Base-by-base conservation (phyloP, 2,329 filamentous ascomycete species). In the Rachicladosporium sp. region DNA sequence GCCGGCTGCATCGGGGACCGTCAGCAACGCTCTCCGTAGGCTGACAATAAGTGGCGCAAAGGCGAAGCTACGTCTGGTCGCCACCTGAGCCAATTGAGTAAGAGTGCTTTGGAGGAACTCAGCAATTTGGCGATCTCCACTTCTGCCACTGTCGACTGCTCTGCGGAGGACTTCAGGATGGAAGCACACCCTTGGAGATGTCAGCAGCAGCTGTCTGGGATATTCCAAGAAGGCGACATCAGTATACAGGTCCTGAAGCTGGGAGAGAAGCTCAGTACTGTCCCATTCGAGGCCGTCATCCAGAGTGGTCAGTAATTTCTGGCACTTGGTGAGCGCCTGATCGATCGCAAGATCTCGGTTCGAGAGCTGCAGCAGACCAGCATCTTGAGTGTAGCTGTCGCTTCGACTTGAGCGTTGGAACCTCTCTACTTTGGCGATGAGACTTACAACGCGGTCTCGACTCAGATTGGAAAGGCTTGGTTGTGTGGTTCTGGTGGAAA, bases 191-290 rank as follows among this genome's bases (percentile, higher is more conserved):
- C 44, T 38, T 3, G 65, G 60, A 6, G 68, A 31, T 10, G 54
- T 49, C 33, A 64, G 45, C 4, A 63, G 53, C 1, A 64, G 54
- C 2, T 51, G 50, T 43, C 65, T 61, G 9, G 61, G 60, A 44
- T 66, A 69, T 32, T 69, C 67, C 37, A 68, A 60, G 36, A 63
- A 63, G 42, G 69, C 67, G 2, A 66, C 50, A 43, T 69, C 66
- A 27, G 61, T 61, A 65, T 65, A 69, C n/a, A 69, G 51, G 29
- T 58, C 56, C 7, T 59, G 46, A 3, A 62, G 37, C 3, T 41
- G 30, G 6, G 36, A 23, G 21, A 36, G 39, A 6, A 41, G 39
- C 21, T 41, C 30, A 11, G 19, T 3, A 11, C 31, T 34, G 2
- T 32, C n/a, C 11, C 19, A 29, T 4, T 19, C 4, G 5, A 27